phyloP scores from a whole-genome alignment of 306 rosid species.

The Vigna radiata region DNA sequence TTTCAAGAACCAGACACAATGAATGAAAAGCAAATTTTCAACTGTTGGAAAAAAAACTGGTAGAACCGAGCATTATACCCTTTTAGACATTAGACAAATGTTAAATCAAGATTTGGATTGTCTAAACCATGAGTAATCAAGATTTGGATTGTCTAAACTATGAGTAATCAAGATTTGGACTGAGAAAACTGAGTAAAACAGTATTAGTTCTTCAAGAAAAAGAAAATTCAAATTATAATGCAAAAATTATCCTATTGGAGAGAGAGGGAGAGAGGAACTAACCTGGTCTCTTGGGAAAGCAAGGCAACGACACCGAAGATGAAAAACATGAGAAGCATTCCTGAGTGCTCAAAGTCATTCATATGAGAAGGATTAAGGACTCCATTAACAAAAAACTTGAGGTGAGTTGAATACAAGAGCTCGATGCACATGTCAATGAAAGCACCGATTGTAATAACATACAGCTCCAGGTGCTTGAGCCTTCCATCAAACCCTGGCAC shows the following conservation, averaged over 20 bases:
- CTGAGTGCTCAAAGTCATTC: slow-evolving; percentile 96
- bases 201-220: slow-evolving; percentile 10
- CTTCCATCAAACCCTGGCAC: slow-evolving; percentile 84
- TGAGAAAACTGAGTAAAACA: slow-evolving; percentile 1
- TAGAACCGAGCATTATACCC: background rate
- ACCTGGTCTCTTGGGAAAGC: slow-evolving; percentile 83
- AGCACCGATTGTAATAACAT: slow-evolving; percentile 75
- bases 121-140: background rate
- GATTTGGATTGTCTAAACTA: background rate
- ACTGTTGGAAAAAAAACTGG: background rate
- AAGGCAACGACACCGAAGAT: slow-evolving; percentile 71
- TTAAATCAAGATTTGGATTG: background rate
- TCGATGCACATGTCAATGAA: slow-evolving; percentile 90
- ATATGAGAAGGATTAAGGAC: slow-evolving; percentile 85
- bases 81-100: background rate
- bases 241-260: background rate
- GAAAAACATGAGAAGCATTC: slow-evolving; percentile 98
- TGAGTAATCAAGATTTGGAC: background rate
- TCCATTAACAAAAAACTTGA: slow-evolving; percentile 74
- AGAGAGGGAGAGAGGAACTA: slow-evolving; percentile 25
- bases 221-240: background rate
- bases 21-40: slow-evolving; percentile 20
- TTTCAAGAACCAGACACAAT: slow-evolving; percentile 1
- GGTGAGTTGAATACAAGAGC: slow-evolving; percentile 91
- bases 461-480: slow-evolving; percentile 84